These are phyloP conservation scores for Hydrangea macrophylla DNA, from an alignment of 148 eudicot species.

Conservation along the genomic window DNA sequence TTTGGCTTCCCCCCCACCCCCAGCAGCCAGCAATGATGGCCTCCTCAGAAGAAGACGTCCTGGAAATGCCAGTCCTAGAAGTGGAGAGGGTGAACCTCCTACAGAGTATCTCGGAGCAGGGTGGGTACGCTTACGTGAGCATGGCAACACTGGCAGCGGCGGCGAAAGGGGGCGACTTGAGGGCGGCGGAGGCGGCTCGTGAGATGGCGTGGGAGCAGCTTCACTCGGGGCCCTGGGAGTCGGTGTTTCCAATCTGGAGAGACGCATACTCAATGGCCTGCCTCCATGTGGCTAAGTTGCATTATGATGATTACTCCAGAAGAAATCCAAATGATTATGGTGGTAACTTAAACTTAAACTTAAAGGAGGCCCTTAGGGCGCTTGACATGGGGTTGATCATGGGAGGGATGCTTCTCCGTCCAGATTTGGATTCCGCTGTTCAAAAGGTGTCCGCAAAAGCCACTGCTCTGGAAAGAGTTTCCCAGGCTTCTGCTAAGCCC, in stretches of 20 bases:
- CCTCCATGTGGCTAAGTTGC: slow-evolving; percentile 56
- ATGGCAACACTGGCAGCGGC: slow-evolving; percentile 40
- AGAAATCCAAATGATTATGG: too few relatives aligned
- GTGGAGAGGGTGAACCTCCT: slow-evolving; percentile 35
- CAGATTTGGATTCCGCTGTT: slow-evolving; percentile 54
- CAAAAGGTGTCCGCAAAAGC: slow-evolving; percentile 28
- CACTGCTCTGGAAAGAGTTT: slow-evolving; percentile 12
- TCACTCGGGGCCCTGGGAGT: slow-evolving; percentile 90
- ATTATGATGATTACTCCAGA: slow-evolving; percentile 39
- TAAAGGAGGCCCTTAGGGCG: slow-evolving; percentile 54
- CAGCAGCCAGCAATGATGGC: slow-evolving; percentile 11
- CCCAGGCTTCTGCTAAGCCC: slow-evolving; percentile 5
- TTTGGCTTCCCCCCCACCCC: too few relatives aligned
- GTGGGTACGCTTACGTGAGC: slow-evolving; percentile 74
- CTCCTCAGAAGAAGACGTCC: slow-evolving; percentile 15
- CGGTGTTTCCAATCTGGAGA: slow-evolving; percentile 75
- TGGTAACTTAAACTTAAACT: too few relatives aligned
- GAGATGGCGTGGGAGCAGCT: slow-evolving; percentile 99
- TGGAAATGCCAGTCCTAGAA: slow-evolving; percentile 51
- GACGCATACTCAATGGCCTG: slow-evolving; percentile 95
- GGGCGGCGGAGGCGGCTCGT: slow-evolving; percentile 81
- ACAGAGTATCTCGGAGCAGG: slow-evolving; percentile 50
- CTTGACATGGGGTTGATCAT: slow-evolving; percentile 88
- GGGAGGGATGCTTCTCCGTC: slow-evolving; percentile 64
- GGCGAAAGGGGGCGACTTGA: slow-evolving; percentile 42